phyloP scores from a whole-genome alignment of 768 basidiomycete species.

The Tylopilus felleus region DNA sequence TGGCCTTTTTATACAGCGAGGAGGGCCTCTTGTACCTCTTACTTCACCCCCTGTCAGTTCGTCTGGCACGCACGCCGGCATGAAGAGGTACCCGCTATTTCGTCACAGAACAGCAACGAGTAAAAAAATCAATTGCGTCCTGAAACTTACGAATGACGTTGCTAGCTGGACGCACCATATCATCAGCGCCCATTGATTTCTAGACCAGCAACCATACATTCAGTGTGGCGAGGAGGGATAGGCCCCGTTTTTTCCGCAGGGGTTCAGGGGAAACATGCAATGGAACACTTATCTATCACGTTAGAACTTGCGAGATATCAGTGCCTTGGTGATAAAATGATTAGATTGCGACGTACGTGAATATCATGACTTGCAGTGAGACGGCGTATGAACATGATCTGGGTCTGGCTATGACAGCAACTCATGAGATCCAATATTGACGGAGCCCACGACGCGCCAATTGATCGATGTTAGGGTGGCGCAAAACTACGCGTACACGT shows the following conservation, averaged over 20 bases:
- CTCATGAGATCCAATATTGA: background rate
- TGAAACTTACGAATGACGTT: background rate
- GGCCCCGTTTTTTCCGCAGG: background rate
- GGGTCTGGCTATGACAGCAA: background rate
- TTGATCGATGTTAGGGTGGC: background rate
- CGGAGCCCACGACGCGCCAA: background rate
- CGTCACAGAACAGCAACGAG: background rate
- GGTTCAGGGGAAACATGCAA: background rate
- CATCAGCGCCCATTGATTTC: background rate
- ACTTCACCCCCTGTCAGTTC: background rate
- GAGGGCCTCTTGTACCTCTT: too few species aligned
- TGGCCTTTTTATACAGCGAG: conserved; percentile 11
- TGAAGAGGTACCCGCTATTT: background rate
- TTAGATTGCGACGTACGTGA: background rate
- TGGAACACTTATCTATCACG: background rate
- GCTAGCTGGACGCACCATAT: background rate
- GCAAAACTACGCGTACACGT: too few species aligned
- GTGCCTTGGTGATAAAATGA: background rate
- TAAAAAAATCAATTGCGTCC: background rate
- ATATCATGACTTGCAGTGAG: too few species aligned
- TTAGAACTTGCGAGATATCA: background rate
- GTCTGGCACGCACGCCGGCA: background rate
- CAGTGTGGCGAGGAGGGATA: too few species aligned
- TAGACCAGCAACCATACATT: background rate
- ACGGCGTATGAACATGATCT: background rate